phyloP scores from a whole-genome alignment of 106 monocot species.

The Allium fistulosum region DNA sequence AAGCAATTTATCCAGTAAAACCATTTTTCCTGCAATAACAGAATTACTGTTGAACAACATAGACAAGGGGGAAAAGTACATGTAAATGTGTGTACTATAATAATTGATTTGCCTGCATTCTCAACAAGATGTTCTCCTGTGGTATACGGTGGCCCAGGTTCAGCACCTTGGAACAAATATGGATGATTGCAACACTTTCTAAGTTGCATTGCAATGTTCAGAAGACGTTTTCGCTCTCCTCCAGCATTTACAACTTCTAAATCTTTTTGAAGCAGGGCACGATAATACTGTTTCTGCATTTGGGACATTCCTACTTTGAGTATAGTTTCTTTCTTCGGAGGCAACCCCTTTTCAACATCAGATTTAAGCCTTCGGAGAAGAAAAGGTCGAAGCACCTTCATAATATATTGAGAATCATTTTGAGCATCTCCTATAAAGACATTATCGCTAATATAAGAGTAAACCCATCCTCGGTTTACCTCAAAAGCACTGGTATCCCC shows the following conservation, averaged over 20 bases:
- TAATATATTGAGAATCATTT: background rate
- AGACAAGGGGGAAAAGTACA: background rate
- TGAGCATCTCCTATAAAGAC: too few relatives aligned
- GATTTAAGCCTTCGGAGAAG: constrained; percentile 87
- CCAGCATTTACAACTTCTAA: constrained; percentile 89
- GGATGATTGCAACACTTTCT: constrained; percentile 95
- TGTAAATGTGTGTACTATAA: too few relatives aligned
- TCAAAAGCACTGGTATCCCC: background rate
- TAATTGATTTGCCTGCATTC: constrained; percentile 39
- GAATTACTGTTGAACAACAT: background rate
- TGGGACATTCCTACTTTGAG: constrained; percentile 98
- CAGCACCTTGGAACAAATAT: constrained; percentile 90
- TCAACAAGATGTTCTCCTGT: constrained; percentile 76
- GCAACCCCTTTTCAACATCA: constrained; percentile 94
- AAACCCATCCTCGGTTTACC: background rate
- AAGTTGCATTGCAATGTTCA: constrained; percentile 96
- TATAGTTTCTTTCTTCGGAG: constrained; percentile 93
- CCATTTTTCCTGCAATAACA: constrained; percentile 77
- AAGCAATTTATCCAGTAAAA: constrained; percentile 84
- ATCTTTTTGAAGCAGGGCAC: constrained; percentile 90
- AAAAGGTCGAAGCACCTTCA: constrained; percentile 89
- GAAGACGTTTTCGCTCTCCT: constrained; percentile 80
- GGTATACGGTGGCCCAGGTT: constrained; percentile 77
- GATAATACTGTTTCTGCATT: constrained; percentile 94
- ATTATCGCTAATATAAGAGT: too few relatives aligned